Evolutionary conservation across 2,329 filamentous ascomycete species (phyloP), one percentile per base, ranked within the genome.

Genomic region (Exophiala calicioides): DNA sequence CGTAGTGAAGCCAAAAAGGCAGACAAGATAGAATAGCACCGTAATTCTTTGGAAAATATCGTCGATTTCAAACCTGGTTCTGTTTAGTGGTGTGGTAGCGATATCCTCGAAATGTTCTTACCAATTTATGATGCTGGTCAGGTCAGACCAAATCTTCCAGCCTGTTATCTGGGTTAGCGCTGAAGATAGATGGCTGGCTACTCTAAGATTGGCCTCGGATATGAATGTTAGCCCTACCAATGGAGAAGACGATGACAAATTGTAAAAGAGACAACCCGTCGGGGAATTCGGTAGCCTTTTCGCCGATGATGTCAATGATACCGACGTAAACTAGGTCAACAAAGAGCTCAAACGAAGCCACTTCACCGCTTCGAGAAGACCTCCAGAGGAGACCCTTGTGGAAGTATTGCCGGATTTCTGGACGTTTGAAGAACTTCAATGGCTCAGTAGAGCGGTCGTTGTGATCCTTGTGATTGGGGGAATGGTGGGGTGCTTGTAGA

Each of bases 371-470:
- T 39, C 77, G 75, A 5, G 72, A 73, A 2, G 79, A 76, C 38
- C 82, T 71, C 81, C 81, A 85, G 5, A 85, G 64, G 9, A 85
- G 69, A 0, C 80, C 81, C 48, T 79, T 79, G 60, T 85, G 80
- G 57, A 84, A 84, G 65, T 84, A 84, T 65, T 85, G 82, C 47
- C 80, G 72, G 3, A 85, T 71, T 5, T 79, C 74, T 0, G 82
- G 81, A 52, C 72, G 74, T 60, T 78, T 78, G 60, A 79, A 81
- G 47, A 84, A 65, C 59, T 75, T 77, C 58, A 82, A 73, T 1
- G 74, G 70, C 36, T 66, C 60, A 55, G 64, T 64, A 57, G 53
- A 53, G 23, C 53, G 56, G 30, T 53, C 60, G 20, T 50, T 55
- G 43, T 55, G 46, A n/a, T n/a, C n/a, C 27, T 61, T 46, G 10